A percentile compares a stretch with the other conserved stretches of the same genome.
Conservation (phyloP, 768 basidiomycete genomes). For the Suillus occidentalis region DNA sequence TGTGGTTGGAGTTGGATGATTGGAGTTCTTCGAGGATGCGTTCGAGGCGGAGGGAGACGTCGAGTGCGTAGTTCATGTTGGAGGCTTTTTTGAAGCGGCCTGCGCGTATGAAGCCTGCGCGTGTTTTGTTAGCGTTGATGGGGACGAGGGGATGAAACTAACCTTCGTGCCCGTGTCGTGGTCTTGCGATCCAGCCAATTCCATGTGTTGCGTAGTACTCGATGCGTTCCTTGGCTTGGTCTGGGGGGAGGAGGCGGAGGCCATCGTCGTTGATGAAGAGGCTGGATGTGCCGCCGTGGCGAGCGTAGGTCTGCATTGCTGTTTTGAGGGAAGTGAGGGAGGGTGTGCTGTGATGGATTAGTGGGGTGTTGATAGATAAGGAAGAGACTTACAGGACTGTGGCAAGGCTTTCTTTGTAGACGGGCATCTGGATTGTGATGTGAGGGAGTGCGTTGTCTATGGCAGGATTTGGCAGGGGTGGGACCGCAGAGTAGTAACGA, state of each 20-base stretch:
- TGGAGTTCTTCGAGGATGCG: conserved; percentile 31
- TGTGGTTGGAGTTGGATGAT: conserved; percentile 14
- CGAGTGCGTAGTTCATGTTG: conserved; percentile 84
- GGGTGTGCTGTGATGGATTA: conserved; percentile 32
- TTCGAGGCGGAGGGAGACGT: conserved; percentile 39
- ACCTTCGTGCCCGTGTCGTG: conserved; percentile 54
- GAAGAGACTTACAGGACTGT: conserved; percentile 44
- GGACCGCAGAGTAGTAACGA: conserved; percentile 50
- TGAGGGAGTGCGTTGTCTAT: conserved; percentile 48
- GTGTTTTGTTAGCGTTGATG: conserved; percentile 48
- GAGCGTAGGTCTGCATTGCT: conserved; percentile 63
- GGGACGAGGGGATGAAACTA: conserved; percentile 30
- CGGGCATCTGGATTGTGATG: conserved; percentile 56
- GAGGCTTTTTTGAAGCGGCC: conserved; percentile 94
- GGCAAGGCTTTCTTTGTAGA: conserved; percentile 57
- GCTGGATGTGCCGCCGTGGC: conserved; percentile 60
- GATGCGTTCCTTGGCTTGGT: conserved; percentile 47
- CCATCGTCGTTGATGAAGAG: conserved; percentile 67
- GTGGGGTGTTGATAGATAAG: not conserved
- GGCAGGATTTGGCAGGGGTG: conserved; percentile 42
- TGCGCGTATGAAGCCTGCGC: conserved; percentile 39
- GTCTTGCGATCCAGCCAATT: conserved; percentile 62
- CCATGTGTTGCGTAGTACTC: conserved; percentile 56
- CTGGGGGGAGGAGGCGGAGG: conserved; percentile 47
- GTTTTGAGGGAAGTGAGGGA: conserved; percentile 56